These are phyloP conservation scores for Ulmus americana DNA, from an alignment of 331 rosid genomes.

Conservation along the genomic window DNA sequence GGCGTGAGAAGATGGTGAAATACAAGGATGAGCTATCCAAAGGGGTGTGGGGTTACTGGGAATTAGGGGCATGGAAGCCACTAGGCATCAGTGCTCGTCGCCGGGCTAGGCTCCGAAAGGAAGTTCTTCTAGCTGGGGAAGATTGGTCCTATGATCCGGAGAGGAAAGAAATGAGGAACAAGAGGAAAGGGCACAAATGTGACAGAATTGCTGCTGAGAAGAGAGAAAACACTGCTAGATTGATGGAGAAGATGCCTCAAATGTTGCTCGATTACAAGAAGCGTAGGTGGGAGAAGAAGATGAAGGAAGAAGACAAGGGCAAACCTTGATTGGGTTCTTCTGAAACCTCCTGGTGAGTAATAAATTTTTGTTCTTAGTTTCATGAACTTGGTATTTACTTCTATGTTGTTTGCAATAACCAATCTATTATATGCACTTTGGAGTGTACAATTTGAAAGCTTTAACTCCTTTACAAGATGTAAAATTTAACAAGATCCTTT, in stretches of 20 bases:
- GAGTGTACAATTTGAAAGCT: not conserved
- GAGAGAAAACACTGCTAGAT: constrained; percentile 28
- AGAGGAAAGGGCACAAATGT: constrained; percentile 39
- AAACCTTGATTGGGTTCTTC: constrained; percentile 11
- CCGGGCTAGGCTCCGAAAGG: constrained; percentile 73
- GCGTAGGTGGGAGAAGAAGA: constrained; percentile 35
- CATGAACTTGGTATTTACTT: not conserved
- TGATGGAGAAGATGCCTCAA: constrained; percentile 30
- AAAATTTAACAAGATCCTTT: not conserved
- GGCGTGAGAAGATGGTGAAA: constrained; percentile 73
- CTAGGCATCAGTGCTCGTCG: constrained; percentile 72
- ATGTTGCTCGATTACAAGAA: constrained; percentile 26
- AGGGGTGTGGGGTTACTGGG: constrained; percentile 97
- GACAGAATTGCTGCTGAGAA: constrained; percentile 31
- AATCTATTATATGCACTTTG: not conserved
- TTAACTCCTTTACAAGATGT: not conserved
- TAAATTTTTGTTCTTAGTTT: not conserved
- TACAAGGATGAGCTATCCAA: constrained; percentile 70
- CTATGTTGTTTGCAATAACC: constrained; percentile 4
- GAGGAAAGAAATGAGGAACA: constrained; percentile 79
- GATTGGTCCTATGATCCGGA: constrained; percentile 87
- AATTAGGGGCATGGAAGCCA: constrained; percentile 94
- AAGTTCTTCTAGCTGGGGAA: constrained; percentile 73
- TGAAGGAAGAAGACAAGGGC: constrained; percentile 35
- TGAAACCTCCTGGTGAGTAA: constrained; percentile 1